Percentiles rank a stretch among this genome's conserved stretches.
These are phyloP conservation scores for Hebeloma cylindrosporum DNA, from an alignment of 768 basidiomycete species.

Conservation along the genomic window DNA sequence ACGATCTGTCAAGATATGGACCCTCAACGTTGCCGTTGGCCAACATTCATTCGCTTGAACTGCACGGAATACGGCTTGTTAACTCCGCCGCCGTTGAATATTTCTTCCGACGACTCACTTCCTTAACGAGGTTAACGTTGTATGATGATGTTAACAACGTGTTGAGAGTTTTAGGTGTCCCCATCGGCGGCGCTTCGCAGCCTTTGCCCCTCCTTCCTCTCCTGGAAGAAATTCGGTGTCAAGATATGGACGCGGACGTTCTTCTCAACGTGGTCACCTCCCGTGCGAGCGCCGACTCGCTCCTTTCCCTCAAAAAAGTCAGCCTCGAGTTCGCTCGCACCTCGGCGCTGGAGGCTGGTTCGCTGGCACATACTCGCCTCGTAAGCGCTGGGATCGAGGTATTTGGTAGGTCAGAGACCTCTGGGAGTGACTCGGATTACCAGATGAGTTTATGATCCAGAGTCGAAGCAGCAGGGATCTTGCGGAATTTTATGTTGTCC, in stretches of 20 bases:
- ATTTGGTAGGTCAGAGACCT: no score
- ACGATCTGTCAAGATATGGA: no score
- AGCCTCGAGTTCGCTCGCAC: constrained; percentile 18
- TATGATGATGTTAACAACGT: constrained; percentile 23
- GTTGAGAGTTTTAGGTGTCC: constrained; percentile 20
- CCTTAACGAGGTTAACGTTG: constrained; percentile 23
- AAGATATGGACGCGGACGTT: constrained; percentile 23
- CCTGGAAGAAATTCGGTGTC: constrained; percentile 27
- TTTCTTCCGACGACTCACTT: constrained; percentile 30
- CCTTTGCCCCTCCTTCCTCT: constrained; percentile 18
- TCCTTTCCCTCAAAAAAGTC: constrained; percentile 16
- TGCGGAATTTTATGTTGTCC: no score
- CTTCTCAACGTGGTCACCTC: constrained; percentile 21
- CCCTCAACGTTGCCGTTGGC: constrained; percentile 29
- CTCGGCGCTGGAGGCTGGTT: constrained; percentile 3
- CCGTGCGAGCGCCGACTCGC: constrained; percentile 8
- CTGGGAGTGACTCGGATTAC: no score
- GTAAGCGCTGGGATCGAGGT: constrained; percentile 15
- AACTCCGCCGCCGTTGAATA: constrained; percentile 16
- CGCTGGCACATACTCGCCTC: constrained; percentile 4
- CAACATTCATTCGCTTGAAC: constrained; percentile 28
- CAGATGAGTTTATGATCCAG: no score
- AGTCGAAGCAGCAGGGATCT: no score
- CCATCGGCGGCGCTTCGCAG: not conserved
- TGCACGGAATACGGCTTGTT: constrained; percentile 28